Conservation (phyloP, 345 rosid species). For the Syzygium oleosum region DNA sequence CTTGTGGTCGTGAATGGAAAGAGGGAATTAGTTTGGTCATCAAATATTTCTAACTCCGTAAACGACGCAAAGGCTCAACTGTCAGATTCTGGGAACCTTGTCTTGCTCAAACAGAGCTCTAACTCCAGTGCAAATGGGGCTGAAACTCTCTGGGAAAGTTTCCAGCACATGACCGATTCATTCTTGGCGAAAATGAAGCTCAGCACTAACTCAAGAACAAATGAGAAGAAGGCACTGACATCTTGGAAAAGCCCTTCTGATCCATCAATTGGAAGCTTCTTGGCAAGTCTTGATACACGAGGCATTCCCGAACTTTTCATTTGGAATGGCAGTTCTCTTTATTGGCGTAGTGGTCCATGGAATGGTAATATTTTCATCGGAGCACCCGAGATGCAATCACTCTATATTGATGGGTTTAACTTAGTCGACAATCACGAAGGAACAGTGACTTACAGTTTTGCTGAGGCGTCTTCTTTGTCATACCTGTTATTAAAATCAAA, state of each 20-base stretch:
- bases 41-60: constrained; percentile 17
- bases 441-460: background rate
- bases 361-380: constrained; percentile 26
- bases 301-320: constrained; percentile 19
- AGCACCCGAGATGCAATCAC: background rate
- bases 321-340: constrained; percentile 30
- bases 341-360: constrained; percentile 47
- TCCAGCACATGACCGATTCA: constrained; percentile 23
- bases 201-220: constrained; percentile 5
- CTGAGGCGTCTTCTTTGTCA: background rate
- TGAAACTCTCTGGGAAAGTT: constrained; percentile 48
- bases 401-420: constrained; percentile 9
- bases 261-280: constrained; percentile 19
- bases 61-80: constrained; percentile 18
- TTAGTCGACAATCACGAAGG: constrained; percentile 6
- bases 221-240: constrained; percentile 3
- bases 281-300: background rate
- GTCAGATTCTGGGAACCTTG: constrained; percentile 43
- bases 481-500: background rate
- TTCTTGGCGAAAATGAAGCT: constrained; percentile 28
- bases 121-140: background rate
- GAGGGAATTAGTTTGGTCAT: constrained; percentile 40
- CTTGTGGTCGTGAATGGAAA: constrained; percentile 22
- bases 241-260: constrained; percentile 24
- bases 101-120: constrained; percentile 12